phyloP scores from a whole-genome alignment of 108 stramenopile species.

The Fistulifera pelliculosa region DNA sequence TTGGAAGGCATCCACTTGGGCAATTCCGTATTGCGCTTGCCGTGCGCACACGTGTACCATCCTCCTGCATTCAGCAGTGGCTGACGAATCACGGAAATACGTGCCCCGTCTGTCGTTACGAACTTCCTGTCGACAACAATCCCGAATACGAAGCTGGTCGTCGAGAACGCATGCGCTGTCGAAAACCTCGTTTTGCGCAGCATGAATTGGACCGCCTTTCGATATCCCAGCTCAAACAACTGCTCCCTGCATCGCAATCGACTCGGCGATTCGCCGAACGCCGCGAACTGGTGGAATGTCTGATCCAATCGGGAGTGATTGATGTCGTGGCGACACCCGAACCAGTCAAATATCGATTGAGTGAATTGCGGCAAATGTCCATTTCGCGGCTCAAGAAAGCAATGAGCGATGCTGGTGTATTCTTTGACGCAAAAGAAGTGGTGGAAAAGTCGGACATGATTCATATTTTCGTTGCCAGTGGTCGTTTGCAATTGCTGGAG shows the following conservation, averaged over 20 bases:
- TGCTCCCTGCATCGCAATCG: conserved; percentile 6
- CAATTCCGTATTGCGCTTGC: conserved; percentile 38
- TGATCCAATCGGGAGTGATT: conserved; percentile 26
- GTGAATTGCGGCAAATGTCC: conserved; percentile 22
- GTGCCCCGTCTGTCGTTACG: conserved; percentile 69
- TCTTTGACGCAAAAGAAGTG: conserved; percentile 44
- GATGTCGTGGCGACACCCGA: conserved; percentile 46
- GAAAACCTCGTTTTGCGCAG: conserved; percentile 51
- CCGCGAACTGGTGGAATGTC: conserved; percentile 19
- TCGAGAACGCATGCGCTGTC: conserved; percentile 46
- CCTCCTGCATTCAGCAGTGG: conserved; percentile 47
- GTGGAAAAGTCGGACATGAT: conserved; percentile 69
- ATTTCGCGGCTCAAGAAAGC: conserved; percentile 26
- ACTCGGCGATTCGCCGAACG: no score
- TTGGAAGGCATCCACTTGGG: conserved; percentile 41
- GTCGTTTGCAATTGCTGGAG: conserved; percentile 26
- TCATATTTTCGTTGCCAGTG: conserved; percentile 41
- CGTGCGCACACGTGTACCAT: conserved; percentile 71
- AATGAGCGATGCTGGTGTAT: conserved; percentile 51
- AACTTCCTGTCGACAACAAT: conserved; percentile 60
- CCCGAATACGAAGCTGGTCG: conserved; percentile 56
- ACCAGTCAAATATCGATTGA: conserved; percentile 35
- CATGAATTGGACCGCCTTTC: conserved; percentile 52
- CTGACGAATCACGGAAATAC: conserved; percentile 51
- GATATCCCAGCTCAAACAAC: conserved; percentile 26